phyloP scores from a whole-genome alignment of 257 asterid genomes.

The Fraxinus quadrangulata region DNA sequence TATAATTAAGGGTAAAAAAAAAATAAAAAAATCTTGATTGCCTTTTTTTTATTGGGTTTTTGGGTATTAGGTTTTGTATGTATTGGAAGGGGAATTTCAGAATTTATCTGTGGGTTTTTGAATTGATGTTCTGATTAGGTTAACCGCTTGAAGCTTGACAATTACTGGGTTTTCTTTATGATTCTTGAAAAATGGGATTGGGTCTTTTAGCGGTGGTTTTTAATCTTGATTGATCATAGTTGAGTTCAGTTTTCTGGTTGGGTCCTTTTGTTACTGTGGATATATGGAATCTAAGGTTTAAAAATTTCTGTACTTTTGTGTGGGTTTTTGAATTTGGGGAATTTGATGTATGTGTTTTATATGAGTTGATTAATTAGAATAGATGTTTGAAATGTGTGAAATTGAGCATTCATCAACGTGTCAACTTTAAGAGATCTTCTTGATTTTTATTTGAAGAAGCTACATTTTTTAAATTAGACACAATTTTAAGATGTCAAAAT shows the following conservation, averaged over 20 bases:
- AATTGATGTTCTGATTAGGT: conserved; percentile 21
- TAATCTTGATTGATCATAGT: conserved; percentile 13
- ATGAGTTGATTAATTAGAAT: not conserved
- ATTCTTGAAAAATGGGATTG: conserved; percentile 8
- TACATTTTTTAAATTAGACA: not conserved
- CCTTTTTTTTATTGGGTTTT: conserved; percentile 21
- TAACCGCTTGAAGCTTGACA: conserved; percentile 11
- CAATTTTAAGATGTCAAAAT: not conserved
- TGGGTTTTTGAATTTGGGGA: conserved; percentile 26
- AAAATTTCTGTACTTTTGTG: conserved; percentile 18
- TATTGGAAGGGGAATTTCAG: conserved; percentile 2
- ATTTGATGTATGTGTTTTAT: conserved; percentile 18
- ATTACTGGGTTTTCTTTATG: conserved; percentile 10
- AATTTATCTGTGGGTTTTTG: not conserved
- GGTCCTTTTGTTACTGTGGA: conserved; percentile 2
- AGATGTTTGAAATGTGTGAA: not conserved
- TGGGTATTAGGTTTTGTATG: conserved; percentile 14
- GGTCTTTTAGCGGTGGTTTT: conserved; percentile 1
- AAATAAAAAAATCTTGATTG: conserved; percentile 23
- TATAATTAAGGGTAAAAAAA: not conserved
- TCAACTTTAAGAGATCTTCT: conserved; percentile 14
- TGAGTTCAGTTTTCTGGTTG: not conserved
- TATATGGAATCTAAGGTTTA: conserved; percentile 33
- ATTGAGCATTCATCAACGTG: conserved; percentile 8
- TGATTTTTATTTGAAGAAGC: not conserved